Percentiles rank a stretch among this genome's conserved stretches.
These are phyloP conservation scores for Paragyromitra xinjiangensis DNA, from an alignment of 495 filamentous ascomycete genomes.

Conservation along the genomic window DNA sequence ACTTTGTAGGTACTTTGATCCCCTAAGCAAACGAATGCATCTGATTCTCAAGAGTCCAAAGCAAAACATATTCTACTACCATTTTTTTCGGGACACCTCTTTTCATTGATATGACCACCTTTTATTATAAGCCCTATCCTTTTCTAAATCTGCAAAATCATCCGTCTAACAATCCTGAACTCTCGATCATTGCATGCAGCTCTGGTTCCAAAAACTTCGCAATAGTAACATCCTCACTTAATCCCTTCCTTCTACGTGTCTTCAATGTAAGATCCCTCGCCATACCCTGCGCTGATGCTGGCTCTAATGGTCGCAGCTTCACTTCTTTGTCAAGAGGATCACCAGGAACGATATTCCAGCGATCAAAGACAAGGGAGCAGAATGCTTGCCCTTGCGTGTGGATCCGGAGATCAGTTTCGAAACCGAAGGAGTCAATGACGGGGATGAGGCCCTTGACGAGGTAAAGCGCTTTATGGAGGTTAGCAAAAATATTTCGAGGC, in stretches of 20 bases:
- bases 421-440: conserved; percentile 95
- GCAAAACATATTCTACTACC: neutral
- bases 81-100: conserved; percentile 20
- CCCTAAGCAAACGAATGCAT: neutral
- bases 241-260: conserved; percentile 88
- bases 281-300: conserved; percentile 82
- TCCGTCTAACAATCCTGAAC: conserved; percentile 85
- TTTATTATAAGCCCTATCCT: conserved; percentile 13
- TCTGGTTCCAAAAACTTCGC: conserved; percentile 96
- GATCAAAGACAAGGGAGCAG: conserved; percentile 91
- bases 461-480: conserved; percentile 70
- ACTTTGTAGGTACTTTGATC: too few species aligned
- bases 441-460: conserved; percentile 88
- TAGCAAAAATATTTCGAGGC: neutral
- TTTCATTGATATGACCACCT: conserved; percentile 13
- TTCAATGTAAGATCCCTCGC: conserved; percentile 96
- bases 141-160: conserved; percentile 48
- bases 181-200: conserved; percentile 84
- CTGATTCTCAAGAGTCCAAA: neutral
- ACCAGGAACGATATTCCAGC: conserved; percentile 93
- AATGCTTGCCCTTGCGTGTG: conserved; percentile 93
- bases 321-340: conserved; percentile 91
- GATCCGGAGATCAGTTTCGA: conserved; percentile 95
- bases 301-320: conserved; percentile 82
- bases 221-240: conserved; percentile 94